Percentiles rank a stretch among this genome's conserved stretches.
These are phyloP conservation scores for Aureobasidium vineae DNA, from an alignment of 2,329 filamentous ascomycete genomes.

Conservation along the genomic window DNA sequence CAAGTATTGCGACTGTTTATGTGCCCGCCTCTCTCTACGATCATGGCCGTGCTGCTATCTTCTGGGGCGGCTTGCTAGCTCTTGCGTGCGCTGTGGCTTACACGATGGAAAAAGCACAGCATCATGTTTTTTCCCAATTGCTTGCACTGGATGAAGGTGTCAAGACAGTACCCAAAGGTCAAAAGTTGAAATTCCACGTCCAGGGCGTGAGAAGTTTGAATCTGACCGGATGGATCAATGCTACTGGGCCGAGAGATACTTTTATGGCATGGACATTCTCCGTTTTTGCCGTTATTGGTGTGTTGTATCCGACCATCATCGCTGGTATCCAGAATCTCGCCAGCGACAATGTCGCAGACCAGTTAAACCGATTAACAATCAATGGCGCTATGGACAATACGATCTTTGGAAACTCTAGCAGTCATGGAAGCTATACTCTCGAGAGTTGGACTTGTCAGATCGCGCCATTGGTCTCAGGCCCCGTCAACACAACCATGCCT, in stretches of 20 bases:
- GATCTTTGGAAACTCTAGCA: background rate
- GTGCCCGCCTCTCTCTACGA: background rate
- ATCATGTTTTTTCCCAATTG: background rate
- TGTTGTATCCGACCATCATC: background rate
- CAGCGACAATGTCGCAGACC: background rate
- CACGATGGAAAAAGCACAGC: background rate
- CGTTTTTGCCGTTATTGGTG: background rate
- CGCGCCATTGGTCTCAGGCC: background rate
- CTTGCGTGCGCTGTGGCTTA: background rate
- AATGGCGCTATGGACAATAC: too few relatives aligned
- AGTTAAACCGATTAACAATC: background rate
- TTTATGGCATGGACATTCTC: background rate
- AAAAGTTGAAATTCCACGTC: background rate
- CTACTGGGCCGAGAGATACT: background rate
- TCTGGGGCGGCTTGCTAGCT: background rate
- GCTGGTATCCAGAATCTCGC: background rate
- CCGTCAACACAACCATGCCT: background rate
- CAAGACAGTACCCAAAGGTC: background rate
- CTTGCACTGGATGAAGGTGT: background rate
- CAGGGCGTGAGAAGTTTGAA: background rate
- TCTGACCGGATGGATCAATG: background rate
- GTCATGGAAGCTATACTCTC: background rate
- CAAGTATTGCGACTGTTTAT: background rate
- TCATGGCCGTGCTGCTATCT: background rate
- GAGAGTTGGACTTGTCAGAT: constrained; percentile 19